Base-by-base conservation (phyloP, 2,329 filamentous ascomycete genomes). In the Ophiocordyceps unilateralis region DNA sequence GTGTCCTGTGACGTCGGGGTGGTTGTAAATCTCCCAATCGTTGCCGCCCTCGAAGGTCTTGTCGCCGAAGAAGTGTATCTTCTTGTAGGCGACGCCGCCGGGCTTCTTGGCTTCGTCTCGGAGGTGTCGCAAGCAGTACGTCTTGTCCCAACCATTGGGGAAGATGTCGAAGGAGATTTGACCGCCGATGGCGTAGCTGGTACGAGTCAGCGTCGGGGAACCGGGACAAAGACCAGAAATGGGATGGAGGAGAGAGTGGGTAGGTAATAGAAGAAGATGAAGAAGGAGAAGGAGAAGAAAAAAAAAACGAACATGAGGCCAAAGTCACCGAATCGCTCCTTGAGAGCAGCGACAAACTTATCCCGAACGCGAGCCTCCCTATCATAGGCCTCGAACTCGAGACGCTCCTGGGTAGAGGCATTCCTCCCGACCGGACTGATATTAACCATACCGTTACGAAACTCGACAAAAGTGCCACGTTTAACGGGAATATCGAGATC, bases 111-210 rank as follows among this genome's bases (percentile, higher is more conserved):
- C 79, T 62, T 95, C 88, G 49, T 73, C 73, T 66, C 91, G 85
- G 48, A 96, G 69, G 64, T 95, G 88, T 53, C 76, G 70, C 51
- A 96, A 71, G 68, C 88, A 95, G 73, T 94, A 98, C 10, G 85
- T 94, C 78, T 96, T 98, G 68, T 98, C 91, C 91, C 91, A 98
- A 57, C 91, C 91, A 2, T 70, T 76, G 49, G 91, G 91, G 74
- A 98, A 98, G 55, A 96, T 83, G 59, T 98, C 91, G 62, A 98
- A 98, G 46, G 88, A 95, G 64, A 98, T 95, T 60, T 95, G 86
- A 43, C 91, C 91, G 53, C 91, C 91, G 55, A 98, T 93, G 49
- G 86, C 89, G 70, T 82, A 95, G 46, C 83, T 88, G 23, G 11
- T 26, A 5, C 5, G 11, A 26, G 23, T 26, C 23, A 26, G 23